Evolutionary conservation across 352 stramenopile species (phyloP), one percentile per base, ranked within the genome.

Genomic region (Blastocystis sp.): DNA sequence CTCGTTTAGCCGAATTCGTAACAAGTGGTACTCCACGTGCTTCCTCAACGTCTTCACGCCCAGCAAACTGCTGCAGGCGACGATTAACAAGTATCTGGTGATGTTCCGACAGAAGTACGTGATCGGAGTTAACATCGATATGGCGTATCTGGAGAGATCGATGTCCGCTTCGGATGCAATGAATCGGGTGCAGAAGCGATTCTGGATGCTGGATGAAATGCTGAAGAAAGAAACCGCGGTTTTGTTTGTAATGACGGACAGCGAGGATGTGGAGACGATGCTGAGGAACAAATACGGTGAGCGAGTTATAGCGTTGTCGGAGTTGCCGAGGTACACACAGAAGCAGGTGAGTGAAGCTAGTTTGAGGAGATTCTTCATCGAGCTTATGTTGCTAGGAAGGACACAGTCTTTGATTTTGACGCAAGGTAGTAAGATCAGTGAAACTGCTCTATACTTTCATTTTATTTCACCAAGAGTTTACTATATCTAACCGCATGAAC

Each of bases 231-330:
- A 23, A 9, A 68, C 64, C n/a, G 39, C 50, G 50, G 20, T n/a
- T 18, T n/a, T 84, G 6, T 84, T 84, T 64, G 20, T 84, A 8
- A 53, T 53, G n/a, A 84, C 73, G n/a, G 73, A 84, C 43, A 54
- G 23, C 15, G 73, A 84, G 26, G 29, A 69, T 7, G 41, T 68
- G 29, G 73, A 84, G 39, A 26, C 9, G 34, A 53, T 54, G 9
- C 11, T 84, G 9, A 13, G 15, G 13, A 29, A 23, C 9, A 9
- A 26, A 8, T 84, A 68, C 39, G 73, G 73, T n/a, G 50, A 59
- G 2, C 13, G 20, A n/a, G 50, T 59, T 1, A n/a, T 59, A n/a
- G 20, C 13, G 50, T 59, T 59, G 1, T 13, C 13, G 20, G 50
- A n/a, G 50, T 13, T n/a, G 50, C 13, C 13, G 20, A n/a, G 50